Percentiles rank a stretch among this genome's conserved stretches.
These are phyloP conservation scores for Pythium rhizo-oryzae DNA, from an alignment of 352 stramenopile species.

Conservation along the genomic window DNA sequence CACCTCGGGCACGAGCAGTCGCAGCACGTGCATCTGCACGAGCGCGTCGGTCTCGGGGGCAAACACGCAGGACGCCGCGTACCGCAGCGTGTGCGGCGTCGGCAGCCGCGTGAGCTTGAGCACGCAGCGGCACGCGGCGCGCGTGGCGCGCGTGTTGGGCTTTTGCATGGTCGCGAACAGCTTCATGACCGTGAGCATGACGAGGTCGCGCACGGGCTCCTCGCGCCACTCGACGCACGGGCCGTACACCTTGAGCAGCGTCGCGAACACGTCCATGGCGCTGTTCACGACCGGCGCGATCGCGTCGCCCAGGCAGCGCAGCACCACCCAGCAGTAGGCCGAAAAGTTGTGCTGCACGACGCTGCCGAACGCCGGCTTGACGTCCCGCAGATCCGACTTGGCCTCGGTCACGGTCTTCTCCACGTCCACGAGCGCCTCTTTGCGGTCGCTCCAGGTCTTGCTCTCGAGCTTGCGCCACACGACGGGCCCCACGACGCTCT, in stretches of 20 bases:
- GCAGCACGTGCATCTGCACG: conserved; percentile 85
- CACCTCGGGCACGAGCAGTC: conserved; percentile 75
- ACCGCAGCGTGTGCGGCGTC: conserved; percentile 68
- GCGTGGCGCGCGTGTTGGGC: conserved; percentile 74
- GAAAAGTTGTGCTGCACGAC: conserved; percentile 67
- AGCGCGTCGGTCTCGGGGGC: conserved; percentile 64
- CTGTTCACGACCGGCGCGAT: conserved; percentile 81
- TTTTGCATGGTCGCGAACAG: conserved; percentile 78
- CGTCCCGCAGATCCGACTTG: conserved; percentile 73
- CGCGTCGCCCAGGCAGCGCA: conserved; percentile 58
- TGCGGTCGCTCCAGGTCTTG: conserved; percentile 84
- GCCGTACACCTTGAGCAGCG: conserved; percentile 76
- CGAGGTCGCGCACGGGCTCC: conserved; percentile 57
- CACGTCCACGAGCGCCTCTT: conserved; percentile 76
- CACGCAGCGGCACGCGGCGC: conserved; percentile 70
- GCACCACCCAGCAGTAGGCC: conserved; percentile 62
- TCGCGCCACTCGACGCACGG: conserved; percentile 78
- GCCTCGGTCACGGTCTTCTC: conserved; percentile 71
- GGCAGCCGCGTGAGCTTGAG: conserved; percentile 74
- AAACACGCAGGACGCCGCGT: conserved; percentile 76
- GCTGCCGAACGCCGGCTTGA: conserved; percentile 58
- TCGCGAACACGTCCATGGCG: conserved; percentile 67
- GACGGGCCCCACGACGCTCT: conserved; percentile 62
- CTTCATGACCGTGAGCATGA: conserved; percentile 60
- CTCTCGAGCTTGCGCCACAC: conserved; percentile 78